A percentile compares a stretch with the other conserved stretches of the same genome.
Conservation (phyloP, 495 filamentous ascomycete genomes). For the Neurospora cerealis region DNA sequence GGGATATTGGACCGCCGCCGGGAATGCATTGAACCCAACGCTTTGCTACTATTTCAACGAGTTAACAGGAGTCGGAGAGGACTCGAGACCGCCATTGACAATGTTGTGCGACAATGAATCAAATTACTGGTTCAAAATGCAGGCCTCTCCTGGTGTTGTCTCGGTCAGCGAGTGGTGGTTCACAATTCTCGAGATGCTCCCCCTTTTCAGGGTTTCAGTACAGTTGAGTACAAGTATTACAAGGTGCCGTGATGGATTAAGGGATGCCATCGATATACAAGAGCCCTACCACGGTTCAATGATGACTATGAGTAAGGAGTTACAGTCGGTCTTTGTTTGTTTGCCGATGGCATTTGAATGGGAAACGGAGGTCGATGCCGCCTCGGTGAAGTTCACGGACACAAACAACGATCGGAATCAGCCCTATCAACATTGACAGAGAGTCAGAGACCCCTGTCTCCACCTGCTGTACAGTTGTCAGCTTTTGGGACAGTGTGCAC, state of each 20-base stretch:
- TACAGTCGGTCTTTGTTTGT: not conserved
- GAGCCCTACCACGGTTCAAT: not conserved
- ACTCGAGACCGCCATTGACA: not conserved
- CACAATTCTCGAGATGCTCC: not conserved
- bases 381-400: not conserved
- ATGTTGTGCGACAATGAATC: not conserved
- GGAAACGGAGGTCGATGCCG: not conserved
- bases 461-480: not conserved
- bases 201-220: not conserved
- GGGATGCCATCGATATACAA: not conserved
- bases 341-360: not conserved
- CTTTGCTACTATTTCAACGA: not conserved
- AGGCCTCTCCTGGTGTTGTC: not conserved
- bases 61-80: not conserved
- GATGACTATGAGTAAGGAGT: not conserved
- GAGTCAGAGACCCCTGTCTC: not conserved
- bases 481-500: not conserved
- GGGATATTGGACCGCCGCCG: not conserved
- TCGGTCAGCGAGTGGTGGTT: not conserved
- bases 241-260: not conserved
- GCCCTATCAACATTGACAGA: not conserved
- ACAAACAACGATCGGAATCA: not conserved
- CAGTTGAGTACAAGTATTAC: not conserved
- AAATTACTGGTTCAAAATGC: not conserved
- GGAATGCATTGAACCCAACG: not conserved